Conservation (phyloP, 805 yeast genomes). For the Nakazawaea siamensis region DNA sequence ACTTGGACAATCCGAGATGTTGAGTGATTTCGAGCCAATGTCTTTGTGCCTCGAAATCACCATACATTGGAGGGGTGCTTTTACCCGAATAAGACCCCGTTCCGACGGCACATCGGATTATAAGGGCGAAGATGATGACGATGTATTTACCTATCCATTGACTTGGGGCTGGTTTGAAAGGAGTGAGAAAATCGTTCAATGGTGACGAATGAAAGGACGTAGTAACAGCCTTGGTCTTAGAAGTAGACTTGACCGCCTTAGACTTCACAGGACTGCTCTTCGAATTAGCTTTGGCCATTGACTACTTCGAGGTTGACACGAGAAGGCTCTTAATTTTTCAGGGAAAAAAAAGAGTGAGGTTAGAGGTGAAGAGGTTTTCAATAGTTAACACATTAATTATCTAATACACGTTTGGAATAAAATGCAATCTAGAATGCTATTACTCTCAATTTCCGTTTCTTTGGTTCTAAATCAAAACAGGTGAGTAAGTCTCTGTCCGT, state of each 20-base stretch:
- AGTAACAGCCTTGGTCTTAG: background rate
- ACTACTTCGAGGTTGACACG: no score
- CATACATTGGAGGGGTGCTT: constrained; percentile 68
- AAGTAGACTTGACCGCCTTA: background rate
- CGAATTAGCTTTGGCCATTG: no score
- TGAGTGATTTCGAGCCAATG: constrained; percentile 95
- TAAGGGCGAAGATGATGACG: constrained; percentile 60
- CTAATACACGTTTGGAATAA: no score
- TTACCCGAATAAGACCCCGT: constrained; percentile 82
- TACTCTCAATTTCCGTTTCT: constrained; percentile 7
- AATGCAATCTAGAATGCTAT: no score
- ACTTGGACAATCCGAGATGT: constrained; percentile 59
- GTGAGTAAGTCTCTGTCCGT: constrained; percentile 5
- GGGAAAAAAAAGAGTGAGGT: no score
- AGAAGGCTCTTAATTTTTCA: no score
- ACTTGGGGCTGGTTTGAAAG: constrained; percentile 72
- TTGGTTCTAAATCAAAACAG: constrained; percentile 5
- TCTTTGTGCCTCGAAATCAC: constrained; percentile 97
- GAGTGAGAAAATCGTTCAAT: constrained; percentile 65
- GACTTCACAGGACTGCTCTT: no score
- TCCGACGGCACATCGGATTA: constrained; percentile 79
- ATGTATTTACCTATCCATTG: constrained; percentile 89
- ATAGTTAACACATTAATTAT: no score
- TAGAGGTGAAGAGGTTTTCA: no score
- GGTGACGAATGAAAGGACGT: constrained; percentile 49